Conservation (phyloP, 495 filamentous ascomycete genomes). For the Penicillium crystallinum region DNA sequence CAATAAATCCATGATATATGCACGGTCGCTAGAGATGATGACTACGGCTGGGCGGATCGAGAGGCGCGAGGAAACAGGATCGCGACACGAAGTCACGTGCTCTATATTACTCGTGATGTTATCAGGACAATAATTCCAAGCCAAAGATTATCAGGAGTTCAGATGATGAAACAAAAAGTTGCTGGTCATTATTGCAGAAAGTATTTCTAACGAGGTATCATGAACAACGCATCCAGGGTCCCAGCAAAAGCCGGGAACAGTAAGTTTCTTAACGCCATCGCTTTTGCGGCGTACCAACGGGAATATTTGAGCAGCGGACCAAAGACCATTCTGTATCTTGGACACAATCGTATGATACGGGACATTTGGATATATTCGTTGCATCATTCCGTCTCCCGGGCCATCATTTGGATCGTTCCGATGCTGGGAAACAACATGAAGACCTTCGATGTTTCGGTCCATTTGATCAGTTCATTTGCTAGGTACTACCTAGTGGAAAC, state of each 20-base stretch:
- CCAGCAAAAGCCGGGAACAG: conserved; percentile 2
- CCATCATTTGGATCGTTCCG: background rate
- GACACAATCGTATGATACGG: background rate
- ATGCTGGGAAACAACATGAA: background rate
- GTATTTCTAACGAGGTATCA: conserved; percentile 10
- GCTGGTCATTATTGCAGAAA: conserved; percentile 6
- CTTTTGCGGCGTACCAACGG: background rate
- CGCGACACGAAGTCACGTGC: conserved; percentile 41
- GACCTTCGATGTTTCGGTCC: background rate
- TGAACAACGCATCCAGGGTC: background rate
- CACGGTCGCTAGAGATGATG: background rate
- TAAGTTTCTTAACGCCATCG: background rate
- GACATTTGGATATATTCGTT: background rate
- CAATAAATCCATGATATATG: conserved; percentile 3
- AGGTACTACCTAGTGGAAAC: conserved; percentile 14
- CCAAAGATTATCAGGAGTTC: background rate
- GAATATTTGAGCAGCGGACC: background rate
- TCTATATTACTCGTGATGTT: background rate
- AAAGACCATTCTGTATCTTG: background rate
- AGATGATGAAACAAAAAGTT: background rate
- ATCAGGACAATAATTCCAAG: background rate
- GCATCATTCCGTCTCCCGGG: background rate
- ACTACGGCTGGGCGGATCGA: background rate
- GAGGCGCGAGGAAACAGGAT: conserved; percentile 4
- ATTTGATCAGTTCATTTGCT: conserved; percentile 18